These are phyloP conservation scores for Mucor circinelloides DNA, from an alignment of 371 early-diverging fungal genomes.

Conservation along the genomic window DNA sequence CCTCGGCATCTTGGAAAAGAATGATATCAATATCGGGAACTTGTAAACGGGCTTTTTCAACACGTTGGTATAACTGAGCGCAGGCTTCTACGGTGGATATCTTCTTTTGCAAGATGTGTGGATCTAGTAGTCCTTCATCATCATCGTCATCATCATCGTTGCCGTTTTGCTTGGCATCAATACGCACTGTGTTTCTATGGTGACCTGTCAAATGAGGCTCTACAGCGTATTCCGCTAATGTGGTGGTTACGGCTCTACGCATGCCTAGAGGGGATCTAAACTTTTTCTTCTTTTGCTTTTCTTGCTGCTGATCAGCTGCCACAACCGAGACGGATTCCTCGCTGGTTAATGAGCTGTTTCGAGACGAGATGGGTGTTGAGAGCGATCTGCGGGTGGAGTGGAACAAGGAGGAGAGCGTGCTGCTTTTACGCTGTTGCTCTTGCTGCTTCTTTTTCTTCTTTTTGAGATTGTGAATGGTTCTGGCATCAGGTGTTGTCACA, in stretches of 20 bases:
- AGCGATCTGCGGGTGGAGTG: conserved; percentile 9
- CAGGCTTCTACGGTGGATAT: conserved; percentile 12
- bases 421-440: background rate
- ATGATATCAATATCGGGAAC: conserved; percentile 30
- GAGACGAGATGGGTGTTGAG: background rate
- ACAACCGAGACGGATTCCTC: background rate
- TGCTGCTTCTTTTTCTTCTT: background rate
- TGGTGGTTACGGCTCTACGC: conserved; percentile 16
- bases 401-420: conserved; percentile 1
- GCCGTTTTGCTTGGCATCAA: background rate
- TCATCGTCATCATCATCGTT: background rate
- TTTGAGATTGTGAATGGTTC: background rate
- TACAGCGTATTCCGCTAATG: conserved; percentile 19
- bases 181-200: conserved; percentile 2
- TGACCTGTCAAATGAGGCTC: conserved; percentile 27
- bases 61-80: conserved; percentile 26
- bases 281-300: conserved; percentile 4
- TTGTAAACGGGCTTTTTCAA: conserved; percentile 28
- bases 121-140: conserved; percentile 1
- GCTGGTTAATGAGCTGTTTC: background rate
- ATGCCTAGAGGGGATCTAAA: conserved; percentile 13
- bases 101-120: background rate
- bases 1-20: conserved; percentile 35
- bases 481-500: conserved; percentile 49
- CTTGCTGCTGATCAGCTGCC: background rate